These are phyloP conservation scores for Metschnikowia baotianmanensis DNA, from an alignment of 805 yeast species.

Conservation along the genomic window DNA sequence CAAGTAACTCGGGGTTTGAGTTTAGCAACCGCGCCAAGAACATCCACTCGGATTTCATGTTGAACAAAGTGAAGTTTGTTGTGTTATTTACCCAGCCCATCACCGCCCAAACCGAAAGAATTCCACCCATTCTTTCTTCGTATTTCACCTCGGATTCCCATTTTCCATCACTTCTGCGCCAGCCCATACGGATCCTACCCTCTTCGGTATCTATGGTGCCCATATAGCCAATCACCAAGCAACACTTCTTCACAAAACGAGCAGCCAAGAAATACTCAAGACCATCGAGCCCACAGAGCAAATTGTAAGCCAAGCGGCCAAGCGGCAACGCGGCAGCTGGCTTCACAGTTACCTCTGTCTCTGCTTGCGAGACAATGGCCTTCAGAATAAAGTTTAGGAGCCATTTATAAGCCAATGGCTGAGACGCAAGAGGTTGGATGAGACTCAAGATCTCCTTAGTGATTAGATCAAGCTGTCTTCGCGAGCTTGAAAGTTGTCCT, in stretches of 20 bases:
- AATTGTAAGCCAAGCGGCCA: conserved; percentile 57
- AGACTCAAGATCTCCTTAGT: conserved; percentile 49
- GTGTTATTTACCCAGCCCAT: conserved; percentile 48
- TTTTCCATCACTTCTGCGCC: conserved; percentile 54
- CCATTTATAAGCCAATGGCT: conserved; percentile 62
- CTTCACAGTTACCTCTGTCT: conserved; percentile 81
- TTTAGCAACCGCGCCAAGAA: conserved; percentile 73
- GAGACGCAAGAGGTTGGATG: conserved; percentile 44
- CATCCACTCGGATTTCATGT: conserved; percentile 54
- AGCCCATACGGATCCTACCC: conserved; percentile 85
- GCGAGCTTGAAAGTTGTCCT: conserved; percentile 84
- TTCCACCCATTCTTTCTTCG: conserved; percentile 85
- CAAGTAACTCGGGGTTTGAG: conserved; percentile 45
- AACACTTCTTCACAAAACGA: conserved; percentile 88
- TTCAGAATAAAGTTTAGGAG: conserved; percentile 80
- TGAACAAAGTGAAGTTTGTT: conserved; percentile 28
- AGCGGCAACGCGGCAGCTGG: conserved; percentile 78
- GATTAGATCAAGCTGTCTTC: conserved; percentile 53
- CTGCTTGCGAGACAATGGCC: conserved; percentile 86
- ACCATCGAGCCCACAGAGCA: conserved; percentile 49
- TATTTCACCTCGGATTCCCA: conserved; percentile 68
- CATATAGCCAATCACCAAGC: conserved; percentile 78
- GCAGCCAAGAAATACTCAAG: conserved; percentile 63
- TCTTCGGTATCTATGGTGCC: conserved; percentile 75
- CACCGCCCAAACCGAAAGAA: conserved; percentile 74